These are phyloP conservation scores for Penicilliopsis zonata DNA, from an alignment of 495 filamentous ascomycete genomes.

Conservation along the genomic window DNA sequence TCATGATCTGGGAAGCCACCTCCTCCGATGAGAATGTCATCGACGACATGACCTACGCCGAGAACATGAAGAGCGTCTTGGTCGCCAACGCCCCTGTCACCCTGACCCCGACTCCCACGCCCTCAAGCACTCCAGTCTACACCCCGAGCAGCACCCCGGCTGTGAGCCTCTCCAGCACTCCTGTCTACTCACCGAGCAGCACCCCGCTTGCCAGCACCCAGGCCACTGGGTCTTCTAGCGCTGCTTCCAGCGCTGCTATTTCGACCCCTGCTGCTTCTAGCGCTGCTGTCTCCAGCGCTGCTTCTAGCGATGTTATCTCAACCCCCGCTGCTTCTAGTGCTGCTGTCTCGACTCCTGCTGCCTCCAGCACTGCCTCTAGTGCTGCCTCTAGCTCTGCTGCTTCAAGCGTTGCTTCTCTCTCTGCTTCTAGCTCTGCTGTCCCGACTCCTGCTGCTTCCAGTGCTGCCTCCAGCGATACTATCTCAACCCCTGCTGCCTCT, in stretches of 20 bases:
- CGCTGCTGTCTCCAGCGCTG: background rate
- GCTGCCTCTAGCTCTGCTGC: background rate
- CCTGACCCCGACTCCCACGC: conserved; percentile 7
- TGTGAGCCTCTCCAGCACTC: conserved; percentile 6
- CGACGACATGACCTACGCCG: conserved; percentile 28
- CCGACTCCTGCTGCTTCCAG: conserved; percentile 1
- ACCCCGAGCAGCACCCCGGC: conserved; percentile 11
- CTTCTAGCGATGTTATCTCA: too few relatives aligned
- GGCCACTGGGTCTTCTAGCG: conserved; percentile 1
- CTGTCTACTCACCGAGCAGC: conserved; percentile 1
- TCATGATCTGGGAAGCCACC: conserved; percentile 65
- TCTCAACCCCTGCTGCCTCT: conserved; percentile 1
- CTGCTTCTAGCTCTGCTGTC: background rate
- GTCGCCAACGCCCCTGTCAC: conserved; percentile 14
- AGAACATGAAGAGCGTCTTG: conserved; percentile 32
- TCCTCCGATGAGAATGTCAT: conserved; percentile 34
- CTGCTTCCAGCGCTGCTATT: conserved; percentile 3
- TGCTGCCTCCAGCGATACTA: background rate
- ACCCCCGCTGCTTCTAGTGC: background rate
- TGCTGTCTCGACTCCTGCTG: background rate
- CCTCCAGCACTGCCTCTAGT: background rate
- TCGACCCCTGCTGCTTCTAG: background rate
- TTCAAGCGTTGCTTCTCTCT: too few relatives aligned
- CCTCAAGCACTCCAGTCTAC: conserved; percentile 8
- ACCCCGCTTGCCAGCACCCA: conserved; percentile 3